A percentile compares a stretch with the other conserved stretches of the same genome.
phyloP scores from a whole-genome alignment of 1,284 basidiomycete species.

The Chalciporus piperatoides region DNA sequence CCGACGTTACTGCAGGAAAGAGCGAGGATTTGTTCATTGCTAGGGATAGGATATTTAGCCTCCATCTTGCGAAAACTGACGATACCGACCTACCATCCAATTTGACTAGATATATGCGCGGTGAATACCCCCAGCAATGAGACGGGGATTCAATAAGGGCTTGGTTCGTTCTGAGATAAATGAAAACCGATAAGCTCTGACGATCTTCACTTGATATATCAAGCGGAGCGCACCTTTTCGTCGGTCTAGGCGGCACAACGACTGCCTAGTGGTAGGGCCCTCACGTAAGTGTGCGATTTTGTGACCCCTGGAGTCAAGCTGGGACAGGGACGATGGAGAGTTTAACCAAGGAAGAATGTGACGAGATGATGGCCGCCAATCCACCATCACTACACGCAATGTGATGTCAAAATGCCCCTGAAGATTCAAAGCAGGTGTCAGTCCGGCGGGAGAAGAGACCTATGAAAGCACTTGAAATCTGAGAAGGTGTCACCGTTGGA shows the following conservation, averaged over 20 bases:
- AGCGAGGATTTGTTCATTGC: slow-evolving; percentile 47
- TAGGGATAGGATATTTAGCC: slow-evolving; percentile 31
- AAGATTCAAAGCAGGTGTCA: slow-evolving; percentile 14
- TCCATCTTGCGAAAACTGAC: slow-evolving; percentile 28
- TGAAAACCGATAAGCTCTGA: slow-evolving; percentile 27
- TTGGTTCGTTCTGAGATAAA: slow-evolving; percentile 20
- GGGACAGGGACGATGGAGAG: slow-evolving; percentile 14
- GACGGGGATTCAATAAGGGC: slow-evolving; percentile 21
- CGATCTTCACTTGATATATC: slow-evolving; percentile 20
- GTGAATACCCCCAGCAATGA: slow-evolving; percentile 10
- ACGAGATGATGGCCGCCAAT: slow-evolving; percentile 22
- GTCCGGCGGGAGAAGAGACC: slow-evolving; percentile 30
- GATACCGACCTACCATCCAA: slow-evolving; percentile 17
- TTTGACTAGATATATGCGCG: slow-evolving; percentile 25
- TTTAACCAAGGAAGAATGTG: slow-evolving; percentile 25
- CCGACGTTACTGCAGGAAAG: slow-evolving; percentile 64
- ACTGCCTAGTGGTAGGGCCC: slow-evolving; percentile 12
- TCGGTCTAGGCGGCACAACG: slow-evolving; percentile 14
- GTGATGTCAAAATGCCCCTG: slow-evolving; percentile 26
- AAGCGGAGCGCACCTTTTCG: slow-evolving; percentile 10
- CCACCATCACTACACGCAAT: slow-evolving; percentile 14
- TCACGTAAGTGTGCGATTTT: slow-evolving; percentile 24
- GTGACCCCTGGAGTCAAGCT: slow-evolving; percentile 12
- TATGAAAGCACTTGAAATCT: slow-evolving; percentile 20
- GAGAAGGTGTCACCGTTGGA: slow-evolving; percentile 10